Conservation (phyloP, 495 filamentous ascomycete genomes). For the Evernia prunastri region DNA sequence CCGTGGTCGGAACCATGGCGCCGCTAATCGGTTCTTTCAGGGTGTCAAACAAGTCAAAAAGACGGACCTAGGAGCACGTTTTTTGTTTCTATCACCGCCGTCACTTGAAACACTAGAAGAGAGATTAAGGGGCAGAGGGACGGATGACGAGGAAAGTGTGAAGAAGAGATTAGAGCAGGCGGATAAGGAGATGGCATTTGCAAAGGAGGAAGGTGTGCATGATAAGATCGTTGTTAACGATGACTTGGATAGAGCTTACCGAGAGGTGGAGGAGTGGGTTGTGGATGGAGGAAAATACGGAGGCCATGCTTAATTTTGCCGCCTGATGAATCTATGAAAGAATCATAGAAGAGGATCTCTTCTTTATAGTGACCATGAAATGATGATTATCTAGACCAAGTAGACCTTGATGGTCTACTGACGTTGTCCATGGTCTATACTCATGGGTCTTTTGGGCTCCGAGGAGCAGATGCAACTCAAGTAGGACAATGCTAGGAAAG, state of each 20-base stretch:
- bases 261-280: constrained; percentile 65
- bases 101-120: constrained; percentile 65
- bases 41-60: constrained; percentile 92
- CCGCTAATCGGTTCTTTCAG: constrained; percentile 32
- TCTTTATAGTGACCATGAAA: not conserved
- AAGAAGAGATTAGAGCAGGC: constrained; percentile 72
- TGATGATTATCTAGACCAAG: not conserved
- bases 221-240: constrained; percentile 88
- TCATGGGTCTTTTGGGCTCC: not conserved
- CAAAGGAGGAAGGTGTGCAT: constrained; percentile 65
- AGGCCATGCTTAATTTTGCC: constrained; percentile 13
- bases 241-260: constrained; percentile 76
- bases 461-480: not conserved
- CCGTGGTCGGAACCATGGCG: not conserved
- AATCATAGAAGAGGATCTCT: not conserved
- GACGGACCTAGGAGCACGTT: constrained; percentile 68
- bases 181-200: constrained; percentile 72
- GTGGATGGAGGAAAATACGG: constrained; percentile 44
- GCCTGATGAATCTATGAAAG: not conserved
- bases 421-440: not conserved
- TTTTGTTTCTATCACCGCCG: constrained; percentile 79
- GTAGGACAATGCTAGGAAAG: not conserved
- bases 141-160: constrained; percentile 74
- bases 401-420: not conserved
- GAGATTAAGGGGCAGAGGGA: constrained; percentile 73